Evolutionary conservation across 1,139 yeast genomes (phyloP).

Genomic region (Diutina scorzettiae): DNA sequence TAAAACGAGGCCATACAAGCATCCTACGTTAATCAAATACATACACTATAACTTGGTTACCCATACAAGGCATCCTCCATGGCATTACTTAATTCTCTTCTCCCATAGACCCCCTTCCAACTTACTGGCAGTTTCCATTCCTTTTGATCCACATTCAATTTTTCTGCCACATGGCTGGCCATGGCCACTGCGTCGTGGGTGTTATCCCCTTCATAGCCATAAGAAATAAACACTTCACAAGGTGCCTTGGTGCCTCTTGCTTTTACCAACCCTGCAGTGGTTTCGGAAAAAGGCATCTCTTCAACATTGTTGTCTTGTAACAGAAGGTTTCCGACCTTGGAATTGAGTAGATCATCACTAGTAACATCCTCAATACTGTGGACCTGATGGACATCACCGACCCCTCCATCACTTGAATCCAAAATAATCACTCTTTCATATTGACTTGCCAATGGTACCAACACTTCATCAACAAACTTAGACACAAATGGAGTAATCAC

Average conservation of each 20-base stretch:
- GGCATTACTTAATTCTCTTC: conserved; percentile 49
- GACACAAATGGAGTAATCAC: conserved; percentile 52
- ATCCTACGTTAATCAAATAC: background rate
- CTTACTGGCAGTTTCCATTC: conserved; percentile 51
- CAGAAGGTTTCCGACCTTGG: conserved; percentile 6
- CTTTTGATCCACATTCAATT: conserved; percentile 7
- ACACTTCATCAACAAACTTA: conserved; percentile 40
- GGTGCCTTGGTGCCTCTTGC: background rate
- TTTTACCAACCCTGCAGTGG: background rate
- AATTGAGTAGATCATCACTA: conserved; percentile 8
- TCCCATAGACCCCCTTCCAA: conserved; percentile 83
- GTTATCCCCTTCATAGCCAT: conserved; percentile 86
- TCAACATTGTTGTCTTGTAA: background rate
- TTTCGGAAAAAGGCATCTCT: background rate
- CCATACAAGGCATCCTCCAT: conserved; percentile 71
- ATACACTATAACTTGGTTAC: conserved; percentile 12
- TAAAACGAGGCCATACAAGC: too few relatives aligned
- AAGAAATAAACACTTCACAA: conserved; percentile 11
- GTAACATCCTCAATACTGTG: conserved; percentile 8
- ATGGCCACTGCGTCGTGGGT: conserved; percentile 54
- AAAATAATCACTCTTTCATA: conserved; percentile 43
- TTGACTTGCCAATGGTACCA: conserved; percentile 35
- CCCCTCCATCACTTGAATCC: conserved; percentile 65
- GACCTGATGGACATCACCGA: conserved; percentile 23
- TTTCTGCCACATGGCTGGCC: conserved; percentile 26